Evolutionary conservation across 441 rosid genomes (phyloP).

Genomic region (Breynia disticha): DNA sequence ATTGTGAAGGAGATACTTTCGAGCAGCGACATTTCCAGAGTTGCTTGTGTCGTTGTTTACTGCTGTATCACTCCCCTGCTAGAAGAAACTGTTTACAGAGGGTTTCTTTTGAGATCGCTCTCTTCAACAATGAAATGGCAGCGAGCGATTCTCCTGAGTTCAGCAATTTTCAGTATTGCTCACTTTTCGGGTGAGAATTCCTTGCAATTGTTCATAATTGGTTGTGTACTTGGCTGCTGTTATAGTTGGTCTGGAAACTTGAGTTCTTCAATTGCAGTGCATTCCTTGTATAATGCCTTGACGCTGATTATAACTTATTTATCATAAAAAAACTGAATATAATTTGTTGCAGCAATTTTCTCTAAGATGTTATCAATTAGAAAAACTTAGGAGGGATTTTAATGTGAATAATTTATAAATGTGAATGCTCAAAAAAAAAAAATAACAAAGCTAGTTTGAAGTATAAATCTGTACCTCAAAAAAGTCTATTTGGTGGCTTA

Average conservation of each 20-base stretch:
- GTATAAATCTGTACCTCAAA: too few relatives aligned
- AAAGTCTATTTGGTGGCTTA: too few relatives aligned
- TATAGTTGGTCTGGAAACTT: constrained; percentile 80
- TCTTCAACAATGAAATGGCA: constrained; percentile 52
- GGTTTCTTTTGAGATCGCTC: constrained; percentile 58
- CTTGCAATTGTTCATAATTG: constrained; percentile 51
- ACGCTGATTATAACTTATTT: constrained; percentile 32
- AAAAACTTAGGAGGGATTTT: too few relatives aligned
- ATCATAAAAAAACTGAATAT: constrained; percentile 5
- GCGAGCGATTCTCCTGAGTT: constrained; percentile 46
- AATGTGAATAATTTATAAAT: too few relatives aligned
- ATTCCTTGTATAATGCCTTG: constrained; percentile 68
- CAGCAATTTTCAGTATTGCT: constrained; percentile 57
- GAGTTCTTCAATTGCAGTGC: constrained; percentile 45
- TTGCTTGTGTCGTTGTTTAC: constrained; percentile 42
- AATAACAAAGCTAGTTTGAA: too few relatives aligned
- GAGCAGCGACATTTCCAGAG: constrained; percentile 37
- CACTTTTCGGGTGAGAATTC: constrained; percentile 64
- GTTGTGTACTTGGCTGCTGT: constrained; percentile 53
- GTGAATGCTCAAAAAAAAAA: too few relatives aligned
- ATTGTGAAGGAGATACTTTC: constrained; percentile 46
- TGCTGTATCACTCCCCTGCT: constrained; percentile 54
- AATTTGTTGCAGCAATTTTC: too few relatives aligned
- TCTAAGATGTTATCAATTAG: too few relatives aligned
- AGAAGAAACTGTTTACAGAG: constrained; percentile 81